These are phyloP conservation scores for Penstemon eatonii DNA, from an alignment of 257 asterid genomes.

Conservation along the genomic window DNA sequence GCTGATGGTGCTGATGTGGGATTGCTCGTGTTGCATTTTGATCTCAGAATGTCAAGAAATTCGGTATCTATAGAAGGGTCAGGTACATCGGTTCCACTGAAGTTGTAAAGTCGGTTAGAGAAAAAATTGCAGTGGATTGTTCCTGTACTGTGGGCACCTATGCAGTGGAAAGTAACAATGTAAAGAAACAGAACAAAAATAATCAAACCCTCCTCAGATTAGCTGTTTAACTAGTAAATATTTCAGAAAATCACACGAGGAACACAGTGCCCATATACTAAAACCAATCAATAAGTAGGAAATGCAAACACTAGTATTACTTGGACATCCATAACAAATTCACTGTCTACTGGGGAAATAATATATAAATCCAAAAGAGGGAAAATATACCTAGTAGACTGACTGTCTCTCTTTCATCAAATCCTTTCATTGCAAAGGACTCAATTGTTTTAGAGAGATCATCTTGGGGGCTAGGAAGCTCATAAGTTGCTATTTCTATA, in stretches of 20 bases:
- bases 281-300: background rate
- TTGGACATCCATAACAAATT: background rate
- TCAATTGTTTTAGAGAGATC: slow-evolving; percentile 31
- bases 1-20: slow-evolving; percentile 30
- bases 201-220: background rate
- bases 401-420: slow-evolving; percentile 57
- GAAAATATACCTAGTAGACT: slow-evolving; percentile 56
- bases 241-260: background rate
- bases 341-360: background rate
- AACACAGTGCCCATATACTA: background rate
- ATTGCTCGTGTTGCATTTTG: slow-evolving; percentile 44
- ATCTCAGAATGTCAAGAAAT: slow-evolving; percentile 48
- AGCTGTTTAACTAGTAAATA: background rate
- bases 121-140: slow-evolving; percentile 66
- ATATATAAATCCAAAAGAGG: background rate
- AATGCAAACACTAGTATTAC: too few relatives aligned
- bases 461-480: slow-evolving; percentile 66
- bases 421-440: slow-evolving; percentile 62
- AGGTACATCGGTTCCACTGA: slow-evolving; percentile 40
- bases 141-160: slow-evolving; percentile 83
- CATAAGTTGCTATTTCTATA: slow-evolving; percentile 35
- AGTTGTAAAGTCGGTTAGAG: slow-evolving; percentile 50
- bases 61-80: slow-evolving; percentile 66
- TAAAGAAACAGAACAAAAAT: background rate
- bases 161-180: background rate